Evolutionary conservation across 345 rosid species (phyloP).

Genomic region (Conringia planisiliqua): DNA sequence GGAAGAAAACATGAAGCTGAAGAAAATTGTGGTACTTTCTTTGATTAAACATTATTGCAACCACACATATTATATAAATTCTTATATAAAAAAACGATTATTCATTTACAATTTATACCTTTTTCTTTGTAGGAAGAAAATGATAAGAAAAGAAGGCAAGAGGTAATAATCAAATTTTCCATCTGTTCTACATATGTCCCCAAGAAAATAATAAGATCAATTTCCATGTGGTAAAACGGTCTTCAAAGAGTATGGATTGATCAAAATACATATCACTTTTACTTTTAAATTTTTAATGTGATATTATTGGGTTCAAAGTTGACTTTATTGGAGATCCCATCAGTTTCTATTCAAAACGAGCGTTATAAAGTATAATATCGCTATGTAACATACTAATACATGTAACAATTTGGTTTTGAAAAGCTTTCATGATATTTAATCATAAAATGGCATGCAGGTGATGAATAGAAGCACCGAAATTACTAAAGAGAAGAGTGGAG

Average conservation of each 20-base stretch:
- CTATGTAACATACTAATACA: neutral
- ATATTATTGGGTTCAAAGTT: neutral
- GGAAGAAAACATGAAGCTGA: slow-evolving; percentile 72
- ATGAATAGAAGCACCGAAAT: slow-evolving; percentile 37
- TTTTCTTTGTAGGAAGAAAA: slow-evolving; percentile 47
- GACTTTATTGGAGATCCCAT: neutral
- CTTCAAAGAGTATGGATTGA: neutral
- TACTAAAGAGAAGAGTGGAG: slow-evolving; percentile 38
- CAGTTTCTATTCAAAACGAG: neutral
- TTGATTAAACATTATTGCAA: neutral
- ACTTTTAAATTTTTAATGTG: neutral
- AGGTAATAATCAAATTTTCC: slow-evolving; percentile 42
- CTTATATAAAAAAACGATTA: neutral
- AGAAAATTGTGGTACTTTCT: slow-evolving; percentile 51
- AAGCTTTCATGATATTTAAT: neutral
- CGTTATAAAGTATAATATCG: neutral
- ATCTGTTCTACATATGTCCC: neutral
- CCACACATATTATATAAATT: neutral
- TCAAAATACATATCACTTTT: neutral
- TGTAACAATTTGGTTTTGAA: neutral
- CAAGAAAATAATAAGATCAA: neutral
- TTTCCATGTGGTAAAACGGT: neutral
- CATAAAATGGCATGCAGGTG: slow-evolving; percentile 31
- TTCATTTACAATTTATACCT: neutral
- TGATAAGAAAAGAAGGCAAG: slow-evolving; percentile 47